Conservation (phyloP, 352 stramenopile species). For the Phytophthora idaei region DNA sequence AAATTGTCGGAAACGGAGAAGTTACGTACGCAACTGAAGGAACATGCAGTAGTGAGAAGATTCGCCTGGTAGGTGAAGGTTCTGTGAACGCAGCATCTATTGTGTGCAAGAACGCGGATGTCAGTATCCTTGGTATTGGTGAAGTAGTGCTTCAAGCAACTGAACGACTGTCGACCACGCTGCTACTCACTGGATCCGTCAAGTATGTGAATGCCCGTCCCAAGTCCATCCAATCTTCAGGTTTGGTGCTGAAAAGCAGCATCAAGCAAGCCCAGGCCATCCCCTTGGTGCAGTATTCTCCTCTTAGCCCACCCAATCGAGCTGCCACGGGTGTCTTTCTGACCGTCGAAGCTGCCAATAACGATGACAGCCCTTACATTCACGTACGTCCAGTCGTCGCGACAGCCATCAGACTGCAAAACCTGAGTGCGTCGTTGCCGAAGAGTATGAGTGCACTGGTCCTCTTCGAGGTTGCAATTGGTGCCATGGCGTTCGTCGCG, state of each 20-base stretch:
- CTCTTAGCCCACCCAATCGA: constrained; percentile 13
- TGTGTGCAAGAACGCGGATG: constrained; percentile 41
- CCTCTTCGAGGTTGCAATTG: constrained; percentile 28
- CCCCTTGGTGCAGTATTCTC: constrained; percentile 4
- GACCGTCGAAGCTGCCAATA: constrained; percentile 27
- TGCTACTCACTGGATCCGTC: constrained; percentile 41
- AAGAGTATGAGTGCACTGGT: constrained; percentile 35
- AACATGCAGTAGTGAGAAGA: constrained; percentile 33
- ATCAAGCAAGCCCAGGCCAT: constrained; percentile 19
- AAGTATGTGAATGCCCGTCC: constrained; percentile 44
- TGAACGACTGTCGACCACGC: constrained; percentile 34
- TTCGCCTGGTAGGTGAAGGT: constrained; percentile 41
- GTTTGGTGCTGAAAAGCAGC: constrained; percentile 27
- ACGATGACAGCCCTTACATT: constrained; percentile 27
- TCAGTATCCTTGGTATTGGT: constrained; percentile 51
- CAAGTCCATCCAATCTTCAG: constrained; percentile 35
- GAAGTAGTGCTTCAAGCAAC: constrained; percentile 49
- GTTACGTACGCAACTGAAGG: constrained; percentile 47
- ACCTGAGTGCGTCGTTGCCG: constrained; percentile 19
- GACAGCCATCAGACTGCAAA: constrained; percentile 20
- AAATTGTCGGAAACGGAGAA: constrained; percentile 40
- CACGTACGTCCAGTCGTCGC: constrained; percentile 17
- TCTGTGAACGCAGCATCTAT: constrained; percentile 47
- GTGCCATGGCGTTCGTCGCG: constrained; percentile 20
- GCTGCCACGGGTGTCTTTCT: constrained; percentile 21